Conservation (phyloP, 2,329 filamentous ascomycete genomes). For the Aspergillus sp. region DNA sequence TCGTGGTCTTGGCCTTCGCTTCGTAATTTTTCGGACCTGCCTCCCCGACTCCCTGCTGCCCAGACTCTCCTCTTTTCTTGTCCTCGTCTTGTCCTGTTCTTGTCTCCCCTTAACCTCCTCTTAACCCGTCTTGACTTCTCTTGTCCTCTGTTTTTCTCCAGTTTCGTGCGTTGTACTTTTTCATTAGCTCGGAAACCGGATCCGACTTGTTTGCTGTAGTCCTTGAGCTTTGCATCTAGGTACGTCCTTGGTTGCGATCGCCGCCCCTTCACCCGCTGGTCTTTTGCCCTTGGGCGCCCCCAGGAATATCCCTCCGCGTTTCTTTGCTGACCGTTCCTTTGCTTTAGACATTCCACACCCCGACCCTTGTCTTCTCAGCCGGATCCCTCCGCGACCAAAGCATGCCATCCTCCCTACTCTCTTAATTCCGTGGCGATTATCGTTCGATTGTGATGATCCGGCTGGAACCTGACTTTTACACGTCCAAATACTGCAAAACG, state of each 20-base stretch:
- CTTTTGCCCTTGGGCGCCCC: not conserved
- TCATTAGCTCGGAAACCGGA: not conserved
- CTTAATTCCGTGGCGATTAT: constrained; percentile 3
- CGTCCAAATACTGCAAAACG: not conserved
- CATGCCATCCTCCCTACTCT: constrained; percentile 25
- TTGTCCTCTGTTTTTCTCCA: constrained; percentile 8
- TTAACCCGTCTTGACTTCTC: constrained; percentile 11
- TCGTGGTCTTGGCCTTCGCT: constrained; percentile 16
- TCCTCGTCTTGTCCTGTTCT: constrained; percentile 8
- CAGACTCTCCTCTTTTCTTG: constrained; percentile 14
- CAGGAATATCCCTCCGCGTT: not conserved
- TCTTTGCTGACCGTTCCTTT: constrained; percentile 5
- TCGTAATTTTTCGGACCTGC: constrained; percentile 12
- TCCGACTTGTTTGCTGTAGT: not conserved
- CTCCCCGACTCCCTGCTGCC: constrained; percentile 12
- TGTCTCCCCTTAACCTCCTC: constrained; percentile 9
- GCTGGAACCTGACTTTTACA: not conserved
- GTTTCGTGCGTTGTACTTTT: constrained; percentile 3
- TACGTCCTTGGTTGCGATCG: not conserved
- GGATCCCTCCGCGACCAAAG: constrained; percentile 21
- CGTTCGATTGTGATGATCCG: constrained; percentile 8
- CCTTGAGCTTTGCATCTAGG: not conserved
- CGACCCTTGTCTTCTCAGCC: not conserved
- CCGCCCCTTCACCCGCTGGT: not conserved
- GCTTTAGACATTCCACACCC: not conserved